Evolutionary conservation across 1,284 basidiomycete genomes (phyloP).

Genomic region (Ganoderma sp.): DNA sequence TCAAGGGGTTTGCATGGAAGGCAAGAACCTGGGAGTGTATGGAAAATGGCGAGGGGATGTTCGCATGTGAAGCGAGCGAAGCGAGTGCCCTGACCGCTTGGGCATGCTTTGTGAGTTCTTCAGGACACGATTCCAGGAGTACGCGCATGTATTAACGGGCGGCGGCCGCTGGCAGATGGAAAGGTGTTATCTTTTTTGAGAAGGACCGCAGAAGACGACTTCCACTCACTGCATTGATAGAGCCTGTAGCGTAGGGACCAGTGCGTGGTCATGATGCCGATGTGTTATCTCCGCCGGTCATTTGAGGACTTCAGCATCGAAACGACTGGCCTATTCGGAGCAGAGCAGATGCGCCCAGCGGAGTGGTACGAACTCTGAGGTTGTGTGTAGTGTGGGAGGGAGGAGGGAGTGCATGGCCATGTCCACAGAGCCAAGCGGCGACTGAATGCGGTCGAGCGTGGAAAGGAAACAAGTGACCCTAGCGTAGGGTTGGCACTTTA

Average conservation of each 20-base stretch:
- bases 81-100: background rate
- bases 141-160: background rate
- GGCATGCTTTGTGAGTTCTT: slow-evolving; percentile 3
- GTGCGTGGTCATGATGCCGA: slow-evolving; percentile 4
- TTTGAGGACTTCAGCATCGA: background rate
- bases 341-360: background rate
- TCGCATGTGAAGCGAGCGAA: background rate
- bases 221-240: background rate
- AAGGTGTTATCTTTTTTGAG: background rate
- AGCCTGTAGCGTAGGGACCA: background rate
- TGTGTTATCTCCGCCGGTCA: slow-evolving; percentile 16
- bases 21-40: background rate
- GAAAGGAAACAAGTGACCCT: slow-evolving; percentile 9
- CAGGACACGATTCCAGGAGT: background rate
- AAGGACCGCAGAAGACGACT: background rate
- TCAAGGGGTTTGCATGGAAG: slow-evolving; percentile 8
- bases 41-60: background rate
- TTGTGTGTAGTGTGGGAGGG: background rate
- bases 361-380: background rate
- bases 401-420: background rate
- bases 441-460: background rate
- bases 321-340: slow-evolving; percentile 9
- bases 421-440: background rate
- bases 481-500: slow-evolving; percentile 21
- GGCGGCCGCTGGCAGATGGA: slow-evolving; percentile 11